Base-by-base conservation (phyloP, 2,329 filamentous ascomycete genomes). In the Phialemonium atrogriseum region DNA sequence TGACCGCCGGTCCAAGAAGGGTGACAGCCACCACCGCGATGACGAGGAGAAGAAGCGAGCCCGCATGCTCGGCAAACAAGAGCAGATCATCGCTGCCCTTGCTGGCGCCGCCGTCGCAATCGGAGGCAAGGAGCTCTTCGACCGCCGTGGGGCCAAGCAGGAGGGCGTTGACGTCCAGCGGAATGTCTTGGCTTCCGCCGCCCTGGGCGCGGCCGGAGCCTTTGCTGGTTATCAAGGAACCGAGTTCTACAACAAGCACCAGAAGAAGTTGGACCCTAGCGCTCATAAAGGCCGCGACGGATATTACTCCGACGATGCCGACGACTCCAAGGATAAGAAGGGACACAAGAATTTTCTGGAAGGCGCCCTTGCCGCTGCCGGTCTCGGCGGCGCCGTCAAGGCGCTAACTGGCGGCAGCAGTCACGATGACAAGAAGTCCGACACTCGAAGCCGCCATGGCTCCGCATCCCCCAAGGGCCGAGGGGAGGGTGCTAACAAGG, bases 11-110 rank as follows among this genome's bases (percentile, higher is more conserved):
- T 26, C 27, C 51, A 73, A 69, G 55, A 62, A 57, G 30, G 66
- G 69, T 33, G 67, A 66, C 20, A 64, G 59, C 44, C 46, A 58
- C 35, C 62, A 65, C 49, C 65, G 69, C 42, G 71, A 84, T 38
- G 76, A 79, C 39, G 77, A 84, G 35, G 60, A 66, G 39, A 52
- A 55, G 34, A 59, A 60, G 41, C 62, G 62, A 38, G 69, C 56
- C 43, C 63, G 72, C 44, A 62, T 69, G 37, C 57, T 79, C 37
- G 68, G 67, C 38, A 73, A 77, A 55, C 72, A 80, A 46, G 69
- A 80, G 43, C 78, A 79, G 55, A 76, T 80, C 40, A 65, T 79
- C 27, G 76, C 76, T 14, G 77, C 73, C n/a, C 66, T 80, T 20
- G 70, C 73, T 21, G 77, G 77, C 24, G 77, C 76, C 32, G 72